Evolutionary conservation across 106 monocot species (phyloP).

Genomic region (Allium cepa): DNA sequence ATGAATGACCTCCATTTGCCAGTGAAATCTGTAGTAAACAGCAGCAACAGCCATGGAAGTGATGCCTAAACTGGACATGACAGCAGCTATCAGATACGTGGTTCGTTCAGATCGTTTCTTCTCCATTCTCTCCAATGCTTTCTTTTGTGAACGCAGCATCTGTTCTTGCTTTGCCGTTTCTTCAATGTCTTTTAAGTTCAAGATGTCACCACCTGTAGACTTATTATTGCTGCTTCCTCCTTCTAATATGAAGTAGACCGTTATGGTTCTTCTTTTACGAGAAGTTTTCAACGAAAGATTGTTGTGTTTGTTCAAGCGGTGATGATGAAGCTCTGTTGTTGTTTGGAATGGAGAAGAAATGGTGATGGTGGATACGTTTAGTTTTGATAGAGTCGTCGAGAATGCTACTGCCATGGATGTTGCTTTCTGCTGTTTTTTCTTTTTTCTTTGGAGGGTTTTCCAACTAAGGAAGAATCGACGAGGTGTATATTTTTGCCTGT

Average conservation of each 20-base stretch:
- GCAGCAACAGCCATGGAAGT: slow-evolving; percentile 91
- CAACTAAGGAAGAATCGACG: too few relatives aligned
- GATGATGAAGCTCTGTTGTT: too few relatives aligned
- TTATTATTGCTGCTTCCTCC: not conserved
- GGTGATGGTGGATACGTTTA: too few relatives aligned
- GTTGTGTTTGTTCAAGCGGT: too few relatives aligned
- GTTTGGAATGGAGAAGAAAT: too few relatives aligned
- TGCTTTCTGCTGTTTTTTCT: too few relatives aligned
- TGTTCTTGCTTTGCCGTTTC: slow-evolving; percentile 11
- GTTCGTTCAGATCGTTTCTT: slow-evolving; percentile 67
- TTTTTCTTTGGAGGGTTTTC: too few relatives aligned
- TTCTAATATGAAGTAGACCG: slow-evolving; percentile 14
- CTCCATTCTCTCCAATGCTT: slow-evolving; percentile 38
- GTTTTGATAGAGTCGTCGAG: too few relatives aligned
- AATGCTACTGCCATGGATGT: too few relatives aligned
- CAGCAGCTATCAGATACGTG: slow-evolving; percentile 78
- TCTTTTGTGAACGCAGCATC: slow-evolving; percentile 6
- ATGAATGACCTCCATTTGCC: slow-evolving; percentile 78
- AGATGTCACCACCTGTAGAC: too few relatives aligned
- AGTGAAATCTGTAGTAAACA: slow-evolving; percentile 90
- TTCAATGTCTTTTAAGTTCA: not conserved
- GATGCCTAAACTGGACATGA: slow-evolving; percentile 85
- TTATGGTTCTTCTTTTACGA: not conserved
- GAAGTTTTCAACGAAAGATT: not conserved
- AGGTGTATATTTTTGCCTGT: too few relatives aligned